Conservation (phyloP, 768 basidiomycete genomes). For the Scleroderma citrinum region DNA sequence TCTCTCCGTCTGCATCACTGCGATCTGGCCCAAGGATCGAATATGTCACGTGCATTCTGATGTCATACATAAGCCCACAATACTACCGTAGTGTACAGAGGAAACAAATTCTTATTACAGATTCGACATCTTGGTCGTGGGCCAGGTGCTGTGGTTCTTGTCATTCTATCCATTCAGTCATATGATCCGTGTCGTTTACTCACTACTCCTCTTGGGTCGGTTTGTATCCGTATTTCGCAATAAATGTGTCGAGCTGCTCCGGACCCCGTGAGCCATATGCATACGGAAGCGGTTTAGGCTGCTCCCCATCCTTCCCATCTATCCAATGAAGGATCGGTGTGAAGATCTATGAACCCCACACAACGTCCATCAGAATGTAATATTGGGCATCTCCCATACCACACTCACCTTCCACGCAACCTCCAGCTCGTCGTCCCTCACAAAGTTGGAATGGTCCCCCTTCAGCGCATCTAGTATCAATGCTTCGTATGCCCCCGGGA, state of each 20-base stretch:
- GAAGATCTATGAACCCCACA: conserved; percentile 81
- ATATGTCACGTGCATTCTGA: conserved; percentile 1
- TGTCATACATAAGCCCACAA: background rate
- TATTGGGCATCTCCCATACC: background rate
- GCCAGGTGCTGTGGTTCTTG: conserved; percentile 19
- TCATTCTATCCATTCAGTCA: background rate
- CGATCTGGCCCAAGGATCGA: conserved; percentile 26
- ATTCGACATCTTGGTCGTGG: conserved; percentile 14
- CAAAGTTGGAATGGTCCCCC: conserved; percentile 99
- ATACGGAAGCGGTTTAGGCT: conserved; percentile 72
- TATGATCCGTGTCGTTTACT: conserved; percentile 28
- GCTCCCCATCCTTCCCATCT: conserved; percentile 63
- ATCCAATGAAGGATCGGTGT: conserved; percentile 96
- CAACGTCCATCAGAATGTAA: conserved; percentile 2
- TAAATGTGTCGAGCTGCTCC: conserved; percentile 71
- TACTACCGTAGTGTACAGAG: too few species aligned
- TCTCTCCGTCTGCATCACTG: conserved; percentile 15
- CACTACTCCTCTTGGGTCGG: conserved; percentile 68
- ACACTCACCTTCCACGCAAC: conserved; percentile 88
- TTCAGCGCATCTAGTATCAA: conserved; percentile 93
- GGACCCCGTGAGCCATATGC: conserved; percentile 97
- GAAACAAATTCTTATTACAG: background rate
- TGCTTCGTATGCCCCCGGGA: conserved; percentile 95
- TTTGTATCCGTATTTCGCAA: conserved; percentile 70
- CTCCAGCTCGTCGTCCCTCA: conserved; percentile 94